Evolutionary conservation across 106 monocot genomes (phyloP).

Genomic region (Xerophyta viscosa): DNA sequence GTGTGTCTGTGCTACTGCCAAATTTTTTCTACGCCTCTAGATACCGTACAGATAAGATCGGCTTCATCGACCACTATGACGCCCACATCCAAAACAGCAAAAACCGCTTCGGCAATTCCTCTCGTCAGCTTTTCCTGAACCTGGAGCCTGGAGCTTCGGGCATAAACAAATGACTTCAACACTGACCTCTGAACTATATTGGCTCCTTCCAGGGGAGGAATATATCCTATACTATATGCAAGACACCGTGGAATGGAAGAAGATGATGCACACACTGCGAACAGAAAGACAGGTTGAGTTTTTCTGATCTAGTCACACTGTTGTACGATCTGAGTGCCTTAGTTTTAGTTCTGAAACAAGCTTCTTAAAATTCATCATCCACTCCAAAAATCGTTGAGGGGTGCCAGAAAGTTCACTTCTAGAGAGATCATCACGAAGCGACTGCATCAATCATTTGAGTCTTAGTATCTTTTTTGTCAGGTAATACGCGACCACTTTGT

Average conservation of each 20-base stretch:
- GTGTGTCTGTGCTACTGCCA: constrained; percentile 81
- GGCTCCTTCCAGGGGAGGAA: constrained; percentile 12
- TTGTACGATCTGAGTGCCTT: constrained; percentile 11
- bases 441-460: constrained; percentile 60
- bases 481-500: constrained; percentile 17
- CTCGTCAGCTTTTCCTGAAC: constrained; percentile 90
- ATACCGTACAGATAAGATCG: constrained; percentile 82
- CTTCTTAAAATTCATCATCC: constrained; percentile 83
- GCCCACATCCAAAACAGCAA: constrained; percentile 25
- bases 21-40: constrained; percentile 89
- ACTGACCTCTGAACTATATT: constrained; percentile 32
- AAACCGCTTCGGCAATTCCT: constrained; percentile 80
- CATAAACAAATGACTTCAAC: constrained; percentile 63
- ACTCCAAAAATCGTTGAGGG: constrained; percentile 73
- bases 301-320: neutral
- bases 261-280: constrained; percentile 98
- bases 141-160: constrained; percentile 74
- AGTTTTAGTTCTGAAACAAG: constrained; percentile 37
- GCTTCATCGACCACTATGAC: constrained; percentile 93
- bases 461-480: constrained; percentile 15
- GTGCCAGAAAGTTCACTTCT: constrained; percentile 79
- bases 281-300: constrained; percentile 72
- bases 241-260: constrained; percentile 80
- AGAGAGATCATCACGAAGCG: constrained; percentile 59
- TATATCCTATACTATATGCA: constrained; percentile 72